phyloP scores from a whole-genome alignment of 2,329 filamentous ascomycete species.

The Dactylellina parvicollis region DNA sequence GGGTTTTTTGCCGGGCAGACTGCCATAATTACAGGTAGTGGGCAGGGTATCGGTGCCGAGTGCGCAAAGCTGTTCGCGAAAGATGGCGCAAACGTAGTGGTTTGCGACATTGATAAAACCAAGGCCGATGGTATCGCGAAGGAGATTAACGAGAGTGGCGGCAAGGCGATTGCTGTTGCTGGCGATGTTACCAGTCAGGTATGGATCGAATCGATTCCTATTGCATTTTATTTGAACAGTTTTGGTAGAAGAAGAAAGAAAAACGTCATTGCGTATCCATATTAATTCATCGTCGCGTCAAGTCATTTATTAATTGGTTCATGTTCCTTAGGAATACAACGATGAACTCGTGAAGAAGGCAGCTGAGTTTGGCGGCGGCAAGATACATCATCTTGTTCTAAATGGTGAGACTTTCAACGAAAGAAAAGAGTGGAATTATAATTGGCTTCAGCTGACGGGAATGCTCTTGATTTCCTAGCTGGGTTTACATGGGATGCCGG shows the following conservation, averaged over 20 bases:
- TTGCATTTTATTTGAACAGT: background rate
- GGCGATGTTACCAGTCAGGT: constrained; percentile 71
- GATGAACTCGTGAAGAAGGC: constrained; percentile 76
- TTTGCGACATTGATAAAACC: constrained; percentile 84
- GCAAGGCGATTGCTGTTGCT: constrained; percentile 75
- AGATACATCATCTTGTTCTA: constrained; percentile 91
- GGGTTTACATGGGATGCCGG: constrained; percentile 86
- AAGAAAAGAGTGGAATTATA: too few species aligned
- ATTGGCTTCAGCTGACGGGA: background rate
- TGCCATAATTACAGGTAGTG: constrained; percentile 86
- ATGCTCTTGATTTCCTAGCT: constrained; percentile 4
- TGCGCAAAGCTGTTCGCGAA: constrained; percentile 83
- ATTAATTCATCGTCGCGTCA: background rate
- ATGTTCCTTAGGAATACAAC: constrained; percentile 74
- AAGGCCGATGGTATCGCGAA: constrained; percentile 76
- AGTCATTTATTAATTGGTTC: constrained; percentile 28
- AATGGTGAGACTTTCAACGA: constrained; percentile 83
- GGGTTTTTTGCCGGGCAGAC: constrained; percentile 82
- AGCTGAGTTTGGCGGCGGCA: constrained; percentile 82
- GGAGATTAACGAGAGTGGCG: constrained; percentile 73
- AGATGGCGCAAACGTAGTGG: constrained; percentile 83
- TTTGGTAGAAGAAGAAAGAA: too few species aligned
- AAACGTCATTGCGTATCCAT: too few species aligned
- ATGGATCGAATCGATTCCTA: background rate
- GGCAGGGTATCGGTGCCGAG: constrained; percentile 89